A percentile compares a stretch with the other conserved stretches of the same genome.
These are phyloP conservation scores for Leptomonas pyrrhocoris DNA, from an alignment of 208 protist species.

Conservation along the genomic window DNA sequence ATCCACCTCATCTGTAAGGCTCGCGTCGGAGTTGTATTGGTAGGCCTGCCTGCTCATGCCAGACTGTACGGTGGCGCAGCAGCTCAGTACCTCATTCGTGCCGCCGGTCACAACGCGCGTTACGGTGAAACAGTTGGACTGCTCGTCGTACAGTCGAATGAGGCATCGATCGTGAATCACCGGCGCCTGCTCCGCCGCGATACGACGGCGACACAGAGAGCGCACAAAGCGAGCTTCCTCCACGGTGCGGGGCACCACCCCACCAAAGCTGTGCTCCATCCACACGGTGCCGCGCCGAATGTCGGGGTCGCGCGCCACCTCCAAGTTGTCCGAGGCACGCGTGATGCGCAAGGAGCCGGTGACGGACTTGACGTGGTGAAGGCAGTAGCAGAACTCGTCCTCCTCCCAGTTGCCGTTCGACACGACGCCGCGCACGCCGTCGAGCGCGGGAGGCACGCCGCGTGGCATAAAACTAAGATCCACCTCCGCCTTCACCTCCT, in stretches of 20 bases:
- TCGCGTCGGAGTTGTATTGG: slow-evolving; percentile 31
- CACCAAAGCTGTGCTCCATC: slow-evolving; percentile 66
- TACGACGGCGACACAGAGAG: slow-evolving; percentile 25
- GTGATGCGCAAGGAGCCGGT: slow-evolving; percentile 43
- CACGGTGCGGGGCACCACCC: slow-evolving; percentile 42
- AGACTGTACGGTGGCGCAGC: slow-evolving; percentile 37
- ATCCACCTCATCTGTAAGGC: slow-evolving; percentile 21
- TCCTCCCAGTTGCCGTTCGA: slow-evolving; percentile 49
- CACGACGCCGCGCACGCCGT: slow-evolving; percentile 56
- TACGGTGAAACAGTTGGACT: slow-evolving; percentile 36
- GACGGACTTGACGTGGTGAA: slow-evolving; percentile 45
- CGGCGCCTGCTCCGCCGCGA: slow-evolving; percentile 29
- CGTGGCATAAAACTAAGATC: slow-evolving; percentile 54
- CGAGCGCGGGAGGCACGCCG: slow-evolving; percentile 39
- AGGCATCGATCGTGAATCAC: slow-evolving; percentile 44
- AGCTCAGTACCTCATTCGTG: slow-evolving; percentile 5
- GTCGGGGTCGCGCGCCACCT: slow-evolving; percentile 38
- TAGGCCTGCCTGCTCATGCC: slow-evolving; percentile 36
- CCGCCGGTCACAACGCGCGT: slow-evolving; percentile 29
- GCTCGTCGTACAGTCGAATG: slow-evolving; percentile 53
- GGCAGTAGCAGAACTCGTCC: slow-evolving; percentile 52
- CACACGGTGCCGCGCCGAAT: slow-evolving; percentile 43
- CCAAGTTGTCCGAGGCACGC: slow-evolving; percentile 50
- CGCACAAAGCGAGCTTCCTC: slow-evolving; percentile 43
- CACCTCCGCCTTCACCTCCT: slow-evolving; percentile 52